phyloP scores from a whole-genome alignment of 176 grass and related monocot species.

The Metroxylon sagu region DNA sequence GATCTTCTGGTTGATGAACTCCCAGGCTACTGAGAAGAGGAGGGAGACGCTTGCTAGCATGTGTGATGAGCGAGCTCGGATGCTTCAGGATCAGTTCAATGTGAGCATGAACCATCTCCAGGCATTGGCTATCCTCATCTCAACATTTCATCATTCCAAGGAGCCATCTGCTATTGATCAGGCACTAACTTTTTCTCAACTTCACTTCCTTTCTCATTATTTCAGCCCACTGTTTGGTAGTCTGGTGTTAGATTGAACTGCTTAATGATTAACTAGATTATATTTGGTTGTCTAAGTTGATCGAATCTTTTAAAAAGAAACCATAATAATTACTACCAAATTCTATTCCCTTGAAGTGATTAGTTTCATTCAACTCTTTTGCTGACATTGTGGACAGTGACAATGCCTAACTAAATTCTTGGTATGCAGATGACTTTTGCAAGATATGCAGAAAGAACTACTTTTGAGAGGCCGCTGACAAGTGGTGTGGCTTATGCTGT shows the following conservation, averaged over 20 bases:
- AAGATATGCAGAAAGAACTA: slow-evolving; percentile 87
- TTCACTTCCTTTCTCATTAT: not conserved
- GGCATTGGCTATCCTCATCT: slow-evolving; percentile 87
- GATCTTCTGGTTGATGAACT: slow-evolving; percentile 28
- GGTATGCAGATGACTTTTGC: slow-evolving; percentile 71
- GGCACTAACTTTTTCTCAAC: slow-evolving; percentile 21
- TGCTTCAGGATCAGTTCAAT: slow-evolving; percentile 99
- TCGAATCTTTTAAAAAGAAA: too few species aligned
- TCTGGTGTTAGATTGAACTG: too few species aligned
- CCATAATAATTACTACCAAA: too few species aligned
- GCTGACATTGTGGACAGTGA: too few species aligned
- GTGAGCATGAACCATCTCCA: slow-evolving; percentile 98
- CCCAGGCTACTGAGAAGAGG: slow-evolving; percentile 39
- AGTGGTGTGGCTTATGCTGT: slow-evolving; percentile 98
- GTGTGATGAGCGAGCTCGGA: slow-evolving; percentile 89
- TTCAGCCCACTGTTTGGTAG: too few species aligned
- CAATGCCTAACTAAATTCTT: not conserved
- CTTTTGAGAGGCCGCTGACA: slow-evolving; percentile 94
- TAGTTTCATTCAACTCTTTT: too few species aligned
- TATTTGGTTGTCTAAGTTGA: too few species aligned
- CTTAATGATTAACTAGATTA: too few species aligned
- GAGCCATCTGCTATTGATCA: slow-evolving; percentile 87
- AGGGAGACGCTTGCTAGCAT: slow-evolving; percentile 65
- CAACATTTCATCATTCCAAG: slow-evolving; percentile 87
- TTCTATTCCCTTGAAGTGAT: not conserved